Percentiles rank a stretch among this genome's conserved stretches.
Conservation (phyloP, 371 early-diverging fungal genomes). For the Coemansia sp. region DNA sequence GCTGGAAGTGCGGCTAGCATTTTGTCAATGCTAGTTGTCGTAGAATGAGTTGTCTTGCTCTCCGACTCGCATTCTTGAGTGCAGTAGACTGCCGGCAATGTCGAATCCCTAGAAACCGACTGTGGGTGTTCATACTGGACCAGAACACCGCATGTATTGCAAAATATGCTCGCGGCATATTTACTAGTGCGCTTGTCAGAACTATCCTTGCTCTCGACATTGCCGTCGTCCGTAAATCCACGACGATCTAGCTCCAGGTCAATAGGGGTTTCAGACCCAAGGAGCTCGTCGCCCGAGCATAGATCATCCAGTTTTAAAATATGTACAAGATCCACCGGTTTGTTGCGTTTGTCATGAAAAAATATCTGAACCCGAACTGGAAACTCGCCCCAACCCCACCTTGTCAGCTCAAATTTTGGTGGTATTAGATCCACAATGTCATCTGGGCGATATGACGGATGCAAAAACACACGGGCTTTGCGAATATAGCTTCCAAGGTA, state of each 20-base stretch:
- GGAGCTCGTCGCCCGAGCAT: slow-evolving; percentile 67
- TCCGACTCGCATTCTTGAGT: slow-evolving; percentile 12
- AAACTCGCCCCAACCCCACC: slow-evolving; percentile 95
- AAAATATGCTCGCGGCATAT: slow-evolving; percentile 7
- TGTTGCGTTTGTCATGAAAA: slow-evolving; percentile 79
- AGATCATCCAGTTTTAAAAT: slow-evolving; percentile 66
- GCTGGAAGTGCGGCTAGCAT: slow-evolving; percentile 19
- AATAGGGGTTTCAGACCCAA: slow-evolving; percentile 71
- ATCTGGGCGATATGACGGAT: slow-evolving; percentile 86
- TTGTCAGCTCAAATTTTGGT: slow-evolving; percentile 80
- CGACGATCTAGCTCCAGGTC: slow-evolving; percentile 81
- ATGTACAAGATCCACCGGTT: slow-evolving; percentile 82
- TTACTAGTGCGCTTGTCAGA: background rate
- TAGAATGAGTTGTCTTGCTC: background rate
- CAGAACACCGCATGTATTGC: slow-evolving; percentile 21
- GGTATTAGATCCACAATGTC: slow-evolving; percentile 78
- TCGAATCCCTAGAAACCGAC: background rate
- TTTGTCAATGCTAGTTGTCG: slow-evolving; percentile 3
- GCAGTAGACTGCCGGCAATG: slow-evolving; percentile 11
- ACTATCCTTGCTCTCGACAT: background rate
- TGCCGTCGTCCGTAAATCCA: slow-evolving; percentile 3
- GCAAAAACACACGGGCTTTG: slow-evolving; percentile 82
- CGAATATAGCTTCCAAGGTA: slow-evolving; percentile 67
- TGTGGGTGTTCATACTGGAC: background rate
- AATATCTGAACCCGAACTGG: slow-evolving; percentile 79